Base-by-base conservation (phyloP, 495 filamentous ascomycete species). In the Penicillium egyptiacum region DNA sequence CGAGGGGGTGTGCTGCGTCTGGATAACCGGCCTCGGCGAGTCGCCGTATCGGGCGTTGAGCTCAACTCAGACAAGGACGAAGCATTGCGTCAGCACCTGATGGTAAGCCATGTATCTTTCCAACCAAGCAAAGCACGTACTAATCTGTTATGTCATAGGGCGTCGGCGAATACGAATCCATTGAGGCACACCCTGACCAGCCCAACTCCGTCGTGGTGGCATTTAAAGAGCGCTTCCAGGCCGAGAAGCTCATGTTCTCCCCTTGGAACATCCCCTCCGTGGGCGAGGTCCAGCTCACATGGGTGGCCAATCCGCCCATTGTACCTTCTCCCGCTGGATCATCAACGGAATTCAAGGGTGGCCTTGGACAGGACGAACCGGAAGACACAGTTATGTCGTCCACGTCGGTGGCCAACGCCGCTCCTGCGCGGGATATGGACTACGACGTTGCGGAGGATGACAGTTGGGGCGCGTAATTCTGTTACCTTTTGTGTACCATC, bases 181-280 rank as follows among this genome's bases (percentile, higher is more conserved):
- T 97, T 52, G 83, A 91, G 51, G 73, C 79, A 1, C 84, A 87
- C 59, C 81, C 86, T 0, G 70, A 81, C 2, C 74, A 79, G 23
- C 60, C 79, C 4, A 75, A 85, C 60, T 80, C 80, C 23, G 67
- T 88, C 69, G 58, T 89, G 69, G 82, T 98, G 53, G 82, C 82
- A 2, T 98, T 98, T 70, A 92, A 89, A 61, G 91, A 98, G 63
- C 87, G 94, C 41, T 92, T 87, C 63, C 87, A 88, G 7, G 94
- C 92, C 14, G 93, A 97, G 72, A 89, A 88, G 65, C 89, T 93
- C 69, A 86, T 91, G 76, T 84, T 84, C 69, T 76, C 82, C 40
- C 71, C 81, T 5, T 83, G 82, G 53, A 79, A 85, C 45, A 87
- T 96, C 51, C 85, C 90, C 2, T 81, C 82, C 16, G 79, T 96